phyloP scores from a whole-genome alignment of 2,329 filamentous ascomycete genomes.

The Fusarium compactum region DNA sequence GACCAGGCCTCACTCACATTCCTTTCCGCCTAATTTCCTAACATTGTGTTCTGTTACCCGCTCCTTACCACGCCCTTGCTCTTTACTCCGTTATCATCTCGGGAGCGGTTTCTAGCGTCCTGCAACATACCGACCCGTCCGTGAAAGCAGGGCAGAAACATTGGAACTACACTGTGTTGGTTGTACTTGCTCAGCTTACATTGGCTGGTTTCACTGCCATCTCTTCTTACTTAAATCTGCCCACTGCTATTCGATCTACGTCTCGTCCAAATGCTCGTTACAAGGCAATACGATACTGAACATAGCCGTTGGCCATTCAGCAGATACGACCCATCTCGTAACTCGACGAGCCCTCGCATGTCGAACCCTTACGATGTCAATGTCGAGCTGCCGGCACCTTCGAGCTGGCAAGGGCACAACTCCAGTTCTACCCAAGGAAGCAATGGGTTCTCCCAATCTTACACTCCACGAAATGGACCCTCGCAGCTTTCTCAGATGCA shows the following conservation, averaged over 20 bases:
- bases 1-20: slow-evolving; percentile 20
- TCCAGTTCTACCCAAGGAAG: slow-evolving; percentile 62
- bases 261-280: slow-evolving; percentile 61
- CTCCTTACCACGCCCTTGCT: slow-evolving; percentile 18
- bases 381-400: slow-evolving; percentile 63
- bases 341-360: slow-evolving; percentile 65
- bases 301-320: slow-evolving; percentile 66
- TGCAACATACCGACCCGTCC: slow-evolving; percentile 36
- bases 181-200: slow-evolving; percentile 31
- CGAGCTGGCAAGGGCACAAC: slow-evolving; percentile 69
- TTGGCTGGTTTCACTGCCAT: slow-evolving; percentile 20
- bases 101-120: slow-evolving; percentile 36
- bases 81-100: slow-evolving; percentile 31
- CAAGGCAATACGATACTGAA: slow-evolving; percentile 65
- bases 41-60: slow-evolving; percentile 20
- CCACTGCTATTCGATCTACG: slow-evolving; percentile 14
- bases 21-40: slow-evolving; percentile 25
- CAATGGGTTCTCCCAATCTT: slow-evolving; percentile 59
- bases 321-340: slow-evolving; percentile 64
- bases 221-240: slow-evolving; percentile 24
- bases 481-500: slow-evolving; percentile 29
- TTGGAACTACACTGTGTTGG: slow-evolving; percentile 39
- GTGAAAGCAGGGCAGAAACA: slow-evolving; percentile 27
- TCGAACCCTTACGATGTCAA: slow-evolving; percentile 65
- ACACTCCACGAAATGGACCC: slow-evolving; percentile 56